A percentile compares a stretch with the other conserved stretches of the same genome.
Conservation (phyloP, 805 yeast genomes). For the Candida silvicultrix region DNA sequence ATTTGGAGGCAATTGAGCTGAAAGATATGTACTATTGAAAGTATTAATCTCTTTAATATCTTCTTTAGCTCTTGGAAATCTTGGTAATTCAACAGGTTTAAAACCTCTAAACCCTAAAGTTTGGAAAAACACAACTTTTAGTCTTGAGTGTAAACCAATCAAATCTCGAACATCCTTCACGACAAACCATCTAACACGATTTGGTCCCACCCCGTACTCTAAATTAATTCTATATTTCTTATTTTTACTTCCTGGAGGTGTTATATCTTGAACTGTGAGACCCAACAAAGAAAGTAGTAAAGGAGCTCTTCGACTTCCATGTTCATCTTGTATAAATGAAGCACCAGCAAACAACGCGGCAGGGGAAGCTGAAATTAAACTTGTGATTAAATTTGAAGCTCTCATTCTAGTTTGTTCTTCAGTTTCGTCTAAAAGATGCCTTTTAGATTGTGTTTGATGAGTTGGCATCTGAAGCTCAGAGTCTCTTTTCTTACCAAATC, state of each 20-base stretch:
- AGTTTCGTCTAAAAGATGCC: conserved; percentile 9
- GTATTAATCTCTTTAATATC: conserved; percentile 7
- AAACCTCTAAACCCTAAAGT: conserved; percentile 18
- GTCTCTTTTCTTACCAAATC: conserved; percentile 12
- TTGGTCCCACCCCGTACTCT: conserved; percentile 86
- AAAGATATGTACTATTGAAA: conserved; percentile 18
- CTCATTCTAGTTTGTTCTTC: conserved; percentile 22
- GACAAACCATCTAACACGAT: conserved; percentile 75
- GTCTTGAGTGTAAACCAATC: conserved; percentile 58
- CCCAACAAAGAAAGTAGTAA: conserved; percentile 68
- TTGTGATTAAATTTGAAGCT: conserved; percentile 40
- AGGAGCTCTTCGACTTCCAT: conserved; percentile 75
- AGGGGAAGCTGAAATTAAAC: conserved; percentile 63
- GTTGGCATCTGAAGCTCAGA: conserved; percentile 1
- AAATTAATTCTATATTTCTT: conserved; percentile 58
- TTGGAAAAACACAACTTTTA: conserved; percentile 49
- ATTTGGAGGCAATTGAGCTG: conserved; percentile 4
- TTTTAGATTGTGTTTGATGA: background rate
- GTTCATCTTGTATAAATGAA: conserved; percentile 69
- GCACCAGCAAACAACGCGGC: conserved; percentile 72
- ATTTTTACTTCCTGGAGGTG: conserved; percentile 26
- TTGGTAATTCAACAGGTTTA: conserved; percentile 28
- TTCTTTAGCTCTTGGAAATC: conserved; percentile 24
- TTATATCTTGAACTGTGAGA: conserved; percentile 49
- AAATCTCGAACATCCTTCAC: conserved; percentile 68